Conservation (phyloP, 352 stramenopile genomes). For the Globisporangium rhizosaccharum region DNA sequence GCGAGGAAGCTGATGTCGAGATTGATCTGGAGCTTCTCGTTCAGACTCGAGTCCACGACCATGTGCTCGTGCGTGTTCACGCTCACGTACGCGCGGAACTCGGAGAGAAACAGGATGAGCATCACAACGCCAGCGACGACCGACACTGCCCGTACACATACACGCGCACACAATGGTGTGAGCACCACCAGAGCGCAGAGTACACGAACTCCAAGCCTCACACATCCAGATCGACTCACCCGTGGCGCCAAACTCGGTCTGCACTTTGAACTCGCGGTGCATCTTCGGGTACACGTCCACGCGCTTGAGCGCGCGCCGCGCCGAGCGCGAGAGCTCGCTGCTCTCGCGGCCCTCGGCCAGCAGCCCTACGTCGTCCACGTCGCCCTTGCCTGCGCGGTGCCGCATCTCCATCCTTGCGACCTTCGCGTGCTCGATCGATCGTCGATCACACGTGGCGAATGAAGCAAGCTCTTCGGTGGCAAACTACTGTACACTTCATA, state of each 20-base stretch:
- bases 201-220: background rate
- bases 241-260: slow-evolving; percentile 90
- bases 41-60: slow-evolving; percentile 93
- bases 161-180: background rate
- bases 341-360: slow-evolving; percentile 24
- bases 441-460: no score
- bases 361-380: slow-evolving; percentile 43
- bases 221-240: slow-evolving; percentile 13
- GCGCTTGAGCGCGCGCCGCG: slow-evolving; percentile 63
- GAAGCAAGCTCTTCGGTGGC: no score
- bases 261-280: slow-evolving; percentile 93
- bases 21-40: slow-evolving; percentile 95
- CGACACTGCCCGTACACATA: slow-evolving; percentile 38
- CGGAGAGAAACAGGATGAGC: slow-evolving; percentile 88
- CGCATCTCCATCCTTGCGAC: slow-evolving; percentile 29
- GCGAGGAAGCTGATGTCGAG: slow-evolving; percentile 97
- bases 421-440: background rate
- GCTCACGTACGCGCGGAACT: slow-evolving; percentile 81
- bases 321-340: slow-evolving; percentile 33
- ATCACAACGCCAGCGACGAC: slow-evolving; percentile 85
- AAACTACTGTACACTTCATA: no score
- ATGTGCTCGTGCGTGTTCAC: slow-evolving; percentile 91
- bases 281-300: slow-evolving; percentile 95
- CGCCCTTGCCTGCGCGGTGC: slow-evolving; percentile 51
- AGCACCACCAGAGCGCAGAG: background rate